Percentiles rank a stretch among this genome's conserved stretches.
Evolutionary conservation across 164 flowering plant species (phyloP).

Genomic region (Annona squamosa): DNA sequence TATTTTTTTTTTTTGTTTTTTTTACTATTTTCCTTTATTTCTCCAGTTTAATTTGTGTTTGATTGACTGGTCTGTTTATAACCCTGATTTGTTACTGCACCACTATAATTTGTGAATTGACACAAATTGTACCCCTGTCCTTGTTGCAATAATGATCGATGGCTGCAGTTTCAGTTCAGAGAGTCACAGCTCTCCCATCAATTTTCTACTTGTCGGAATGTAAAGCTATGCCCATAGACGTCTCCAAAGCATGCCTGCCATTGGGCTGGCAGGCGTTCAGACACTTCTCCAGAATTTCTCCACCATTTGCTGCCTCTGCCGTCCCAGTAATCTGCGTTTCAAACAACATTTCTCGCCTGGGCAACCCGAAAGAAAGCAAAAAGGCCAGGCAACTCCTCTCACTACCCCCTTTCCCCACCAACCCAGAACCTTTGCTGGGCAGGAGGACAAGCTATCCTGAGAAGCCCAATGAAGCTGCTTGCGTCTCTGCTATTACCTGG

Average conservation of each 20-base stretch:
- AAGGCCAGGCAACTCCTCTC: conserved; percentile 81
- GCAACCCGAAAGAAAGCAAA: conserved; percentile 40
- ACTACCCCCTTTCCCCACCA: conserved; percentile 67
- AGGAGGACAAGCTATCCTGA: conserved; percentile 16
- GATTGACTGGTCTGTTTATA: background rate
- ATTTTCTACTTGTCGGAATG: too few species aligned
- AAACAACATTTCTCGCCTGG: conserved; percentile 58
- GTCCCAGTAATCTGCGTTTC: conserved; percentile 49
- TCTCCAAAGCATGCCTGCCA: too few species aligned
- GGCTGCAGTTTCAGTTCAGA: too few species aligned
- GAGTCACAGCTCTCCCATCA: too few species aligned
- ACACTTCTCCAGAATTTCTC: conserved; percentile 38
- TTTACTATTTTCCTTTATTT: background rate
- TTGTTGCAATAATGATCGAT: too few species aligned
- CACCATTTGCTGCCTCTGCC: conserved; percentile 37
- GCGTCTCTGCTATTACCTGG: conserved; percentile 77
- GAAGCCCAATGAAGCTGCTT: conserved; percentile 11
- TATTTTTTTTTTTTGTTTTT: background rate
- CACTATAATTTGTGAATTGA: background rate
- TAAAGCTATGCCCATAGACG: too few species aligned
- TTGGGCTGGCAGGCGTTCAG: conserved; percentile 8
- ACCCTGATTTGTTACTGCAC: background rate
- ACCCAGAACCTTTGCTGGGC: conserved; percentile 44
- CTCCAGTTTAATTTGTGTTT: background rate
- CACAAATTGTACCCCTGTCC: too few species aligned